These are phyloP conservation scores for Atkinsonella texensis DNA, from an alignment of 2,329 filamentous ascomycete species.

Conservation along the genomic window DNA sequence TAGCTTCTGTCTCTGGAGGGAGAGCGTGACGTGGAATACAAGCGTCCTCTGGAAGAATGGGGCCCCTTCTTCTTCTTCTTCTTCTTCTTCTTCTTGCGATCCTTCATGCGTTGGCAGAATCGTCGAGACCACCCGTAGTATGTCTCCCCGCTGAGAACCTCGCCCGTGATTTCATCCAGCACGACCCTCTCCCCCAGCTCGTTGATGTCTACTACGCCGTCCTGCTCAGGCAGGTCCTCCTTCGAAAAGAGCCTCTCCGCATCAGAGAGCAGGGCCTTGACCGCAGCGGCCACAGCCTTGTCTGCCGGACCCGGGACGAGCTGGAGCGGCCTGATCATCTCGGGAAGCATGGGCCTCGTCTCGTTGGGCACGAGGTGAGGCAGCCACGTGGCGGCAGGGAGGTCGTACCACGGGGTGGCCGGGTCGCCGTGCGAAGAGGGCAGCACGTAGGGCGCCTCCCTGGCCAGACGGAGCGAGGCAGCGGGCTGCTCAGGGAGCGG, in stretches of 20 bases:
- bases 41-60: constrained; percentile 19
- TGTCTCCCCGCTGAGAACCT: constrained; percentile 53
- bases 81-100: constrained; percentile 23
- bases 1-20: constrained; percentile 11
- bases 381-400: constrained; percentile 72
- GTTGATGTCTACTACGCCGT: constrained; percentile 52
- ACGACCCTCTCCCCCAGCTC: constrained; percentile 60
- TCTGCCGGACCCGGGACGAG: constrained; percentile 58
- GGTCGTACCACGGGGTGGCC: constrained; percentile 63
- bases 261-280: constrained; percentile 59
- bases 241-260: constrained; percentile 56
- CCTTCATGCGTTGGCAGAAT: constrained; percentile 75
- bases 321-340: constrained; percentile 58
- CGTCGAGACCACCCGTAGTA: constrained; percentile 81
- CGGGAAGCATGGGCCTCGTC: constrained; percentile 58
- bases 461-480: constrained; percentile 29
- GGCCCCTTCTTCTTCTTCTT: not conserved
- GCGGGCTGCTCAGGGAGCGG: constrained; percentile 12
- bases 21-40: constrained; percentile 18
- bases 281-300: constrained; percentile 49
- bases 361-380: constrained; percentile 69
- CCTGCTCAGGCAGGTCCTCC: constrained; percentile 33
- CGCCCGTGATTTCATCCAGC: constrained; percentile 53
- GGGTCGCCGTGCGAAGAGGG: constrained; percentile 68
- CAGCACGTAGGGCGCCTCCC: constrained; percentile 54